Conservation (phyloP, 176 grass and related monocot genomes). For the Paspalum vaginatum region DNA sequence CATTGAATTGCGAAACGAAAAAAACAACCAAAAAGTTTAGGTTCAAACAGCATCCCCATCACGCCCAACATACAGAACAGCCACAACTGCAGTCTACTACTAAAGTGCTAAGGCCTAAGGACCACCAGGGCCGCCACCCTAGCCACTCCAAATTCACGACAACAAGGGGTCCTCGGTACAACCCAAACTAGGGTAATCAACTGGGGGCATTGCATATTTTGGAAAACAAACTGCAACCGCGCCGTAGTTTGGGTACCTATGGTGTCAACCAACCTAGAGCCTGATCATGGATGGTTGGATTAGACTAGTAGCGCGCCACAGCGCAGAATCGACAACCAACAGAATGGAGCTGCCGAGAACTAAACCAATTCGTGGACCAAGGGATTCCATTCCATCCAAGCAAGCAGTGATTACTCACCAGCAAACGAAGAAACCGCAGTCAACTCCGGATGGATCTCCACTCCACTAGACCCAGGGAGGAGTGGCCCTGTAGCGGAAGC, state of each 20-base stretch:
- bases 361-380: neutral
- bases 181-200: constrained; percentile 16
- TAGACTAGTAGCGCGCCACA: neutral
- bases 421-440: neutral
- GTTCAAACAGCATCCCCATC: neutral
- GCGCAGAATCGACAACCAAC: neutral
- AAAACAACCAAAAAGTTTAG: neutral
- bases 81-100: too few relatives aligned
- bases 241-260: neutral
- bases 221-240: neutral
- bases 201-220: neutral
- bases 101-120: neutral
- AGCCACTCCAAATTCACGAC: neutral
- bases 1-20: neutral
- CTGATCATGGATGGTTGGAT: neutral
- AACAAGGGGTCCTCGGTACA: neutral
- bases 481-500: neutral
- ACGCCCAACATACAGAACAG: neutral
- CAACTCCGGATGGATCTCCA: neutral
- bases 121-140: neutral
- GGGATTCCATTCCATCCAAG: neutral
- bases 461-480: neutral
- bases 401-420: constrained; percentile 3
- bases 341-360: neutral
- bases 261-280: neutral